Conservation (phyloP, 495 filamentous ascomycete genomes). For the Annulohypoxylon maeteangense region DNA sequence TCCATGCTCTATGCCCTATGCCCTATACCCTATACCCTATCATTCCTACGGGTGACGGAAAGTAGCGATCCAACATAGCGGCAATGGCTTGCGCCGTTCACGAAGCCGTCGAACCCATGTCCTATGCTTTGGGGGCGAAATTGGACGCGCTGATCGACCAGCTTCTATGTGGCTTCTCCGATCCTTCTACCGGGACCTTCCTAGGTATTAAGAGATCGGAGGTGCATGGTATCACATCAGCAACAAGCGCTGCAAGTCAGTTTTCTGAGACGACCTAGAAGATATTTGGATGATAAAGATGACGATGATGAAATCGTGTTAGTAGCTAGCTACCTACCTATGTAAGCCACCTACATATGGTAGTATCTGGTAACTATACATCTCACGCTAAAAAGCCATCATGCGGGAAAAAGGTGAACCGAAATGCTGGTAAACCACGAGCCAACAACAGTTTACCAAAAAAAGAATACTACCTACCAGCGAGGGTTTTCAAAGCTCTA, state of each 20-base stretch:
- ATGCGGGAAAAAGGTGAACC: not conserved
- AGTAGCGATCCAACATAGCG: not conserved
- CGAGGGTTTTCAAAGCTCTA: not conserved
- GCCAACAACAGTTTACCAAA: conserved; percentile 5
- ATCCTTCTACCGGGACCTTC: conserved; percentile 16
- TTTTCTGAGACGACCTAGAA: not conserved
- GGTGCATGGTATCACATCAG: conserved; percentile 13
- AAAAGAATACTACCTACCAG: conserved; percentile 15
- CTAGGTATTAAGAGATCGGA: conserved; percentile 18
- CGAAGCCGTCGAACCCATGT: not conserved
- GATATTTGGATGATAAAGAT: not conserved
- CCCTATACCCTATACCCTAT: not conserved
- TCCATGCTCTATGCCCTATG: not conserved
- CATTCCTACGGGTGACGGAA: not conserved
- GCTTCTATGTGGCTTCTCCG: conserved; percentile 18
- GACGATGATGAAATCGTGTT: not conserved
- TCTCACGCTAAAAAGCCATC: not conserved
- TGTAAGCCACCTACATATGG: too few species aligned
- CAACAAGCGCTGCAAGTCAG: not conserved
- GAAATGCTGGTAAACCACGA: not conserved
- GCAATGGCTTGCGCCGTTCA: not conserved
- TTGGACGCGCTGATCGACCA: not conserved
- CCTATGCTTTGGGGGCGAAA: conserved; percentile 11
- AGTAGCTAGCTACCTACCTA: not conserved
- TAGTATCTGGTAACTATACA: not conserved